Evolutionary conservation across 345 rosid genomes (phyloP).

Genomic region (Xanthoceras sorbifolium): DNA sequence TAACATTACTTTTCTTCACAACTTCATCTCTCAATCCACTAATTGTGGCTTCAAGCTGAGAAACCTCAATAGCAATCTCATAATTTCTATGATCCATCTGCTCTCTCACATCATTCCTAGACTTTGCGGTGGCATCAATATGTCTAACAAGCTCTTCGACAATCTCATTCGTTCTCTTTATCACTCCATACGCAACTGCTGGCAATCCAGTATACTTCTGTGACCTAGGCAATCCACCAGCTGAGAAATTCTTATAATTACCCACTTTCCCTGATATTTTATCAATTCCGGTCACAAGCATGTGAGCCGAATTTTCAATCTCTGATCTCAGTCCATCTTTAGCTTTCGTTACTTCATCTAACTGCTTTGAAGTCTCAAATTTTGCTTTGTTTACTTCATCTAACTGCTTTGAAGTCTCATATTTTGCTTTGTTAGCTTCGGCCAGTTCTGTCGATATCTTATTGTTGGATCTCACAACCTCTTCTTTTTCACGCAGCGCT

Average conservation of each 20-base stretch:
- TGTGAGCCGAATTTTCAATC: slow-evolving; percentile 81
- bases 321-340: slow-evolving; percentile 71
- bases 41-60: slow-evolving; percentile 88
- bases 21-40: slow-evolving; percentile 73
- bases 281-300: slow-evolving; percentile 91
- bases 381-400: slow-evolving; percentile 55
- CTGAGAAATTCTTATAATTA: slow-evolving; percentile 70
- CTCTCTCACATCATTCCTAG: slow-evolving; percentile 87
- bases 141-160: slow-evolving; percentile 90
- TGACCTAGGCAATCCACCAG: slow-evolving; percentile 77
- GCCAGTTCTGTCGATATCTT: slow-evolving; percentile 47
- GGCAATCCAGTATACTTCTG: slow-evolving; percentile 80
- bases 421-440: slow-evolving; percentile 49
- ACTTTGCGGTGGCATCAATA: slow-evolving; percentile 55
- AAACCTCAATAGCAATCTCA: slow-evolving; percentile 98
- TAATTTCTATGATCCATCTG: slow-evolving; percentile 94
- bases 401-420: slow-evolving; percentile 51
- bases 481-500: slow-evolving; percentile 71
- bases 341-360: slow-evolving; percentile 55
- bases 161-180: slow-evolving; percentile 90
- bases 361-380: slow-evolving; percentile 54
- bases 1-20: slow-evolving; percentile 46
- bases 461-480: slow-evolving; percentile 47
- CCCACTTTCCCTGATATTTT: slow-evolving; percentile 89
- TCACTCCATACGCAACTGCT: slow-evolving; percentile 82